Conservation (phyloP, 805 yeast species). For the Brettanomyces sp. region DNA sequence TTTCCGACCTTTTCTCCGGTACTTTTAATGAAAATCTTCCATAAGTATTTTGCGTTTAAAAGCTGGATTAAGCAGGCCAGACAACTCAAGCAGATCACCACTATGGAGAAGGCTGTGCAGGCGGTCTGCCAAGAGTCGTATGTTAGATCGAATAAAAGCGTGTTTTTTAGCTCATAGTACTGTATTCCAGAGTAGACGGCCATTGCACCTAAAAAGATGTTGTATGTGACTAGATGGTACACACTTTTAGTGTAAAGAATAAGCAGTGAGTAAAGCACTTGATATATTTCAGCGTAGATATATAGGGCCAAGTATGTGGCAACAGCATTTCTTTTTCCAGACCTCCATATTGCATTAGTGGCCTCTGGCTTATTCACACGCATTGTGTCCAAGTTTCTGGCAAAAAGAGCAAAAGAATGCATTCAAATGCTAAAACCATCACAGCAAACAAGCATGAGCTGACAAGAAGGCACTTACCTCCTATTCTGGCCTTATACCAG, state of each 20-base stretch:
- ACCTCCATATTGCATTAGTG: constrained; percentile 18
- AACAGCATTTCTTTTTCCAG: constrained; percentile 9
- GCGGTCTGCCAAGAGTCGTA: constrained; percentile 22
- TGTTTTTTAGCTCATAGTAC: constrained; percentile 24
- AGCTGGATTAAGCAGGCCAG: constrained; percentile 26
- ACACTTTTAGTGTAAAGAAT: constrained; percentile 29
- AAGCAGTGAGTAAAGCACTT: constrained; percentile 22
- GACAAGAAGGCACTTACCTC: constrained; percentile 18
- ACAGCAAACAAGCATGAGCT: constrained; percentile 27
- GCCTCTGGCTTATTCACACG: constrained; percentile 2
- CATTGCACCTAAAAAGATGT: constrained; percentile 30
- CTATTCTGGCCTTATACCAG: constrained; percentile 9
- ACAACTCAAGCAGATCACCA: constrained; percentile 28
- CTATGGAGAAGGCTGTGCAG: constrained; percentile 29
- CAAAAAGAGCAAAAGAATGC: constrained; percentile 31
- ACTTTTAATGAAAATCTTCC: constrained; percentile 6
- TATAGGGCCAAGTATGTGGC: constrained; percentile 33
- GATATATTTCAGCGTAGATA: constrained; percentile 32
- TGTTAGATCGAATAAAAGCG: constrained; percentile 13
- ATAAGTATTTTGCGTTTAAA: constrained; percentile 10
- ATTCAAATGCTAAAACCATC: constrained; percentile 28
- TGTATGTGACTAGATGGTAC: constrained; percentile 25
- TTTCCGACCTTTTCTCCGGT: constrained; percentile 27
- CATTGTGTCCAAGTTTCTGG: constrained; percentile 20
- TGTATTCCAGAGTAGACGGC: constrained; percentile 37